Evolutionary conservation across 208 protist species (phyloP).

Genomic region (Leptomonas pyrrhocoris): DNA sequence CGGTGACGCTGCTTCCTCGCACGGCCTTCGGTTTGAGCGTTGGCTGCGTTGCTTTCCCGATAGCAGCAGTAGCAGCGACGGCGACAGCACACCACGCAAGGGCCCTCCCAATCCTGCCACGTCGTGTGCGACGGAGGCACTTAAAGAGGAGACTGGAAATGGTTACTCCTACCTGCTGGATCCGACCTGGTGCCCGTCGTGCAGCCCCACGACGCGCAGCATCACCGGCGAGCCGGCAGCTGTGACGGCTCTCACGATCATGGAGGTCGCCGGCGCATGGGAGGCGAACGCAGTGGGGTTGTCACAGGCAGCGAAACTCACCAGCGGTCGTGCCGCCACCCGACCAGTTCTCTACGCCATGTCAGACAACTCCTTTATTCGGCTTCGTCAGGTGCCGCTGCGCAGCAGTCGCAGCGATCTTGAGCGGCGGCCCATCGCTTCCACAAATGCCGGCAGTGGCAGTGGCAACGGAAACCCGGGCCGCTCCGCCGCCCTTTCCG

Average conservation of each 20-base stretch:
- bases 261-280: constrained; percentile 23
- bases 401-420: constrained; percentile 12
- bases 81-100: background rate
- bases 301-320: constrained; percentile 14
- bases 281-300: constrained; percentile 23
- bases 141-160: background rate
- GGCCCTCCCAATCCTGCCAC: background rate
- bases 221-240: constrained; percentile 1
- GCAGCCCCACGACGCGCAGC: background rate
- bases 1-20: background rate
- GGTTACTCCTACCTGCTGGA: constrained; percentile 43
- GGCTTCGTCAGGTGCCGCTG: constrained; percentile 29
- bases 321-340: constrained; percentile 11
- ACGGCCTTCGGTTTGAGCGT: constrained; percentile 32
- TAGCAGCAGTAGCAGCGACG: background rate
- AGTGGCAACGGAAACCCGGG: background rate
- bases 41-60: constrained; percentile 68
- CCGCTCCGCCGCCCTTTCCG: background rate
- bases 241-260: constrained; percentile 27
- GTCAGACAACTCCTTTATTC: constrained; percentile 24
- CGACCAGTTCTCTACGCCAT: constrained; percentile 25
- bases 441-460: background rate
- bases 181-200: constrained; percentile 31
- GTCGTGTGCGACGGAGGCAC: background rate
- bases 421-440: background rate